These are phyloP conservation scores for Cordyceps tenuipes DNA, from an alignment of 2,329 filamentous ascomycete genomes.

Conservation along the genomic window DNA sequence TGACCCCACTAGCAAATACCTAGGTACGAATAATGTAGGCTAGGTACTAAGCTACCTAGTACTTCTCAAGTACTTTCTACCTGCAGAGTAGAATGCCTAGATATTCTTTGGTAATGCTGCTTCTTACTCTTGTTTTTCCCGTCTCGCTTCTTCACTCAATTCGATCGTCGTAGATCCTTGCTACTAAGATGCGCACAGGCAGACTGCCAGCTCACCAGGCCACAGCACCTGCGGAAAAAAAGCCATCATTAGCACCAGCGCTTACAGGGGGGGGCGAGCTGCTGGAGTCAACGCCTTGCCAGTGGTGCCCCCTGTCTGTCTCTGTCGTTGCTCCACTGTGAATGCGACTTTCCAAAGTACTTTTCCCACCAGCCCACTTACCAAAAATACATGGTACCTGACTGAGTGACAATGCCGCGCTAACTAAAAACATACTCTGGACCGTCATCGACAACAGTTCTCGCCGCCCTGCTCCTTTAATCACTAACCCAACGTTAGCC, in stretches of 20 bases:
- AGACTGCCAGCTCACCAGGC: no score
- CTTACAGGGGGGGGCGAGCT: no score
- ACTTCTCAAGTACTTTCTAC: not conserved
- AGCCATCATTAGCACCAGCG: no score
- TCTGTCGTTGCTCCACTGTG: not conserved
- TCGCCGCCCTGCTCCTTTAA: not conserved
- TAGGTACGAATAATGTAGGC: no score
- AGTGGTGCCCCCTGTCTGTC: not conserved
- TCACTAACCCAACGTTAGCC: not conserved
- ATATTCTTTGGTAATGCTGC: not conserved
- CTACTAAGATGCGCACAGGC: no score
- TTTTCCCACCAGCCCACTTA: not conserved
- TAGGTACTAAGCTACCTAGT: no score
- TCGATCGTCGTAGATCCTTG: no score
- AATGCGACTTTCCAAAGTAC: not conserved
- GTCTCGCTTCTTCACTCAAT: no score
- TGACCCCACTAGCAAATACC: not conserved
- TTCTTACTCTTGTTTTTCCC: no score
- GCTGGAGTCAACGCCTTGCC: no score
- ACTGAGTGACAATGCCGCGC: not conserved
- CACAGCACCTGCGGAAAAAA: no score
- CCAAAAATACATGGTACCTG: not conserved
- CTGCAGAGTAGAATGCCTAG: not conserved
- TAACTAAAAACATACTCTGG: not conserved
- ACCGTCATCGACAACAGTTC: conserved; percentile 3